Percentiles rank a stretch among this genome's conserved stretches.
phyloP scores from a whole-genome alignment of 108 stramenopile genomes.

The Chaetoceros tenuissimus region DNA sequence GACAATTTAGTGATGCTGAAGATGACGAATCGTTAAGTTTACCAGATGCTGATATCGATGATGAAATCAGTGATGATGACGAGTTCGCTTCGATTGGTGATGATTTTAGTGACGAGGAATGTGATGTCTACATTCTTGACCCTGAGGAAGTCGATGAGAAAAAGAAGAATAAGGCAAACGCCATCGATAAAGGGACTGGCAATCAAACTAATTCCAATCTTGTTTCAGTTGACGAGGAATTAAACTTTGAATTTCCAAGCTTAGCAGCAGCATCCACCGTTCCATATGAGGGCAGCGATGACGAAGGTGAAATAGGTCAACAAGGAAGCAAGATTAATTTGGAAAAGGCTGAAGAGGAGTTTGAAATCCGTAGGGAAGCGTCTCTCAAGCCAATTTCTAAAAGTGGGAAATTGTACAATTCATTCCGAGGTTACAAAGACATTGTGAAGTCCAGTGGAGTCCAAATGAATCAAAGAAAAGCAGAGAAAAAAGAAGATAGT shows the following conservation, averaged over 20 bases:
- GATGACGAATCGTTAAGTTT: slow-evolving; percentile 24
- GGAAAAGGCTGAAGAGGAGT: slow-evolving; percentile 8
- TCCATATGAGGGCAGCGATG: slow-evolving; percentile 60
- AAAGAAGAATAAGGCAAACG: not conserved
- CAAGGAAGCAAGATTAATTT: not conserved
- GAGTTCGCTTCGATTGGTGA: slow-evolving; percentile 25
- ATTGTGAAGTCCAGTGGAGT: slow-evolving; percentile 19
- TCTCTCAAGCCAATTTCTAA: slow-evolving; percentile 35
- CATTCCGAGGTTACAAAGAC: slow-evolving; percentile 58
- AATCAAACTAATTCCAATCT: not conserved
- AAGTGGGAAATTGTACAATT: slow-evolving; percentile 60
- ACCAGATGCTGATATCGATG: not conserved
- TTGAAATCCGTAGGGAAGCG: slow-evolving; percentile 27
- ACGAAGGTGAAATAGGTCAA: slow-evolving; percentile 21
- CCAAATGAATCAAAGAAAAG: slow-evolving; percentile 21
- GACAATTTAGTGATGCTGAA: slow-evolving; percentile 41
- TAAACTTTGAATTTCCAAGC: slow-evolving; percentile 67
- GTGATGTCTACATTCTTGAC: slow-evolving; percentile 54
- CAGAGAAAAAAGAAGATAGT: not conserved
- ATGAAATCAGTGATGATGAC: slow-evolving; percentile 26
- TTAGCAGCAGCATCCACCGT: slow-evolving; percentile 51
- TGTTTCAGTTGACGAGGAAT: slow-evolving; percentile 19
- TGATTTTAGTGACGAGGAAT: slow-evolving; percentile 50
- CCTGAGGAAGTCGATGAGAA: slow-evolving; percentile 35
- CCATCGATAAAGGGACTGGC: not conserved